Percentiles rank a stretch among this genome's conserved stretches.
These are phyloP conservation scores for Corymbia calophylla DNA, from an alignment of 441 rosid genomes.

Conservation along the genomic window DNA sequence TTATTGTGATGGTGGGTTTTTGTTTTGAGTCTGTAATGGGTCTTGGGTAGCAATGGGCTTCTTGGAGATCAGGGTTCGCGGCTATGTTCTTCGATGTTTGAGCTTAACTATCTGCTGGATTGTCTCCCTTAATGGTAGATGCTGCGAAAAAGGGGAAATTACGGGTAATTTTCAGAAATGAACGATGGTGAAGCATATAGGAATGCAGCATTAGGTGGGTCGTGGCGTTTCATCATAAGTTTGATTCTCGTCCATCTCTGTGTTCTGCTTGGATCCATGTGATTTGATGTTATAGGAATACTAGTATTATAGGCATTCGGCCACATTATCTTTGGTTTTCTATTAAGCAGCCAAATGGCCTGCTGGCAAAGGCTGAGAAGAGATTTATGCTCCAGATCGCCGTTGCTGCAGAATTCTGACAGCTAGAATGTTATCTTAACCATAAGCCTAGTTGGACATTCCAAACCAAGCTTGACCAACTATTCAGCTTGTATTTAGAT, in stretches of 20 bases:
- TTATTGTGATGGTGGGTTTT: background rate
- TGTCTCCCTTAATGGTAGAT: background rate
- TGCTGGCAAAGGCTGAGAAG: background rate
- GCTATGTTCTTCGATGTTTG: background rate
- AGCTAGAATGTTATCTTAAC: background rate
- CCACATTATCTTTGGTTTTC: background rate
- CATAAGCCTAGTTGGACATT: background rate
- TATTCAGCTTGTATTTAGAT: background rate
- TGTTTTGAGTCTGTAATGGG: background rate
- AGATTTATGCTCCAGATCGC: background rate
- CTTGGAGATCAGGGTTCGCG: background rate
- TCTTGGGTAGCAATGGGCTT: background rate
- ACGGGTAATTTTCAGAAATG: background rate
- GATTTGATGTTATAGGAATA: background rate
- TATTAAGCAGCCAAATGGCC: background rate
- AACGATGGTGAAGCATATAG: background rate
- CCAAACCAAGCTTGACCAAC: background rate
- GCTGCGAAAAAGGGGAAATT: background rate
- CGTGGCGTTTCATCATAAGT: background rate
- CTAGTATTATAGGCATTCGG: background rate
- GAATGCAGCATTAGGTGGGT: background rate
- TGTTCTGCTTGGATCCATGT: background rate
- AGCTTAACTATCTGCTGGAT: background rate
- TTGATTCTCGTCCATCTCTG: background rate
- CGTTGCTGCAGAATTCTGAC: background rate